A percentile compares a stretch with the other conserved stretches of the same genome.
Evolutionary conservation across 2,329 filamentous ascomycete species (phyloP).

Genomic region (Epichloe hybrida): DNA sequence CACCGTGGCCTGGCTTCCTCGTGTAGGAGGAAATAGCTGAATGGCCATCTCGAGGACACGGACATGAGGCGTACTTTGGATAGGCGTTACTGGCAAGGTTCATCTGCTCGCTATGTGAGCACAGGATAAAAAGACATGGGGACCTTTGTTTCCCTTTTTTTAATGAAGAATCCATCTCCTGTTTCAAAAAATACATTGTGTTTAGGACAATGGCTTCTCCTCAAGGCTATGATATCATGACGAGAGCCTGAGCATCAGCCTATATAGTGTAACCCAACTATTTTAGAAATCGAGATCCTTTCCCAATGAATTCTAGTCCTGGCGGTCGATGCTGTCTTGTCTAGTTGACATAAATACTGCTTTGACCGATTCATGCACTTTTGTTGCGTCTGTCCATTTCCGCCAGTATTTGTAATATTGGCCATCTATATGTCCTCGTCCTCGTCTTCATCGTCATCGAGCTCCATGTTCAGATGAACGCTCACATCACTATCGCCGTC

Average conservation of each 20-base stretch:
- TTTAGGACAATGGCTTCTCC: neutral
- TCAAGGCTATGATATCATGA: neutral
- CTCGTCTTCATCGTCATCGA: conserved; percentile 38
- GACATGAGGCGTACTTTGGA: neutral
- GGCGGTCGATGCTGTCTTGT: no score
- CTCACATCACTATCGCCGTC: conserved; percentile 36
- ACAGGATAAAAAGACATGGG: no score
- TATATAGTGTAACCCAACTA: neutral
- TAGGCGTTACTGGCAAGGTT: neutral
- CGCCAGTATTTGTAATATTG: neutral
- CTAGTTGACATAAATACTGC: no score
- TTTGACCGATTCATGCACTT: no score
- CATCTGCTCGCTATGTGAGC: neutral
- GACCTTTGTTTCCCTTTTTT: no score
- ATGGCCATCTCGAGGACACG: neutral
- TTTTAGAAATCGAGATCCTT: neutral
- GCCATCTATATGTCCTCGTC: conserved; percentile 16
- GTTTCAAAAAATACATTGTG: no score
- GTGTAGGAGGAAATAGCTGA: neutral
- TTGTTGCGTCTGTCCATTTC: neutral
- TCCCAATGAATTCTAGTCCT: neutral
- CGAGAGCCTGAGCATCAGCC: neutral
- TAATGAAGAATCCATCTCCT: no score
- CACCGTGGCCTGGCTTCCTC: neutral
- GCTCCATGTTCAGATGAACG: conserved; percentile 45